Conservation (phyloP, 306 rosid species). For the Cucumis hystrix region DNA sequence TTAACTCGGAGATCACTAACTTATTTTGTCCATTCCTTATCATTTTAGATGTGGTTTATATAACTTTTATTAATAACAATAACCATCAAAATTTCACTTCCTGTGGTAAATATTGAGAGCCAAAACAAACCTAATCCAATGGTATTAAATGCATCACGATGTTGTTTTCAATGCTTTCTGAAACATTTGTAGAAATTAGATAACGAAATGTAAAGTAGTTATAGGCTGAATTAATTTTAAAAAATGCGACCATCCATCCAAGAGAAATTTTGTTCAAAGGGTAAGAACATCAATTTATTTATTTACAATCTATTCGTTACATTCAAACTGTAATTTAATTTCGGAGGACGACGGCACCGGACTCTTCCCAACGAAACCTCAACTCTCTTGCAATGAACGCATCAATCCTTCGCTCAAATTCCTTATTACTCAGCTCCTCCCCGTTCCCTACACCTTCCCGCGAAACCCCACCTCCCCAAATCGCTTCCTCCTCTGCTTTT, state of each 20-base stretch:
- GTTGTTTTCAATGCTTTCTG: no score
- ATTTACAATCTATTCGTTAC: neutral
- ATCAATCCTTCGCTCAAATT: neutral
- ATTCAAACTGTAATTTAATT: neutral
- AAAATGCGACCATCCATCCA: neutral
- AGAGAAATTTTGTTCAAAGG: neutral
- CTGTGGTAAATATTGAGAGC: no score
- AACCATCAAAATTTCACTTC: no score
- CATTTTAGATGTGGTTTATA: no score
- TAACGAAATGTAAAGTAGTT: no score
- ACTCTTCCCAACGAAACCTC: constrained; percentile 9
- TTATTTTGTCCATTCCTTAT: no score
- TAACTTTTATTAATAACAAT: no score
- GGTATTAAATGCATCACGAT: no score
- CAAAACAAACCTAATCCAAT: no score
- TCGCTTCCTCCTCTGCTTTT: neutral
- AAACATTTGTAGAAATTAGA: no score
- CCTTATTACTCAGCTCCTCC: neutral
- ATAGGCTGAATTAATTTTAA: no score
- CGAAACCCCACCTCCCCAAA: neutral
- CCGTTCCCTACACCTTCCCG: neutral
- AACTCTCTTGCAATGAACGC: constrained; percentile 8
- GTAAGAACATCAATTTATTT: neutral
- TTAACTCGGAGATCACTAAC: no score
- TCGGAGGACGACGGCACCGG: neutral